A percentile compares a stretch with the other conserved stretches of the same genome.
These are phyloP conservation scores for Bimuria novae-zelandiae DNA, from an alignment of 2,329 filamentous ascomycete genomes.

Conservation along the genomic window DNA sequence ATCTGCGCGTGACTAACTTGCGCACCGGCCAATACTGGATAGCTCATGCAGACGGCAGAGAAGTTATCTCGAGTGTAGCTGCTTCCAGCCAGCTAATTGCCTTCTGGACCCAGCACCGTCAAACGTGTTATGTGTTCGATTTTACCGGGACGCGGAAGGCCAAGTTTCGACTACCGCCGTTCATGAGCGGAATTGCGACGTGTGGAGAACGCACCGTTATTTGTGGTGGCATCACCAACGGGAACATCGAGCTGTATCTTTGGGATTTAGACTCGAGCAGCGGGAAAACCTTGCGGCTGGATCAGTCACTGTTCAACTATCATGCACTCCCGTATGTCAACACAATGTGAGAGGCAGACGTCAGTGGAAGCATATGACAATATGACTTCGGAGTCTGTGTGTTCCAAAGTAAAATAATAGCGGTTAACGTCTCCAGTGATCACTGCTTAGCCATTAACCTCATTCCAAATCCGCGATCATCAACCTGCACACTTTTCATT, in stretches of 20 bases:
- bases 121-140: conserved; percentile 28
- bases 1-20: conserved; percentile 30
- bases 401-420: background rate
- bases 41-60: conserved; percentile 25
- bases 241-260: conserved; percentile 24
- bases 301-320: background rate
- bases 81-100: conserved; percentile 34
- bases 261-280: conserved; percentile 35
- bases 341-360: background rate
- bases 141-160: conserved; percentile 18
- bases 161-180: conserved; percentile 26
- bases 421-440: too few species aligned
- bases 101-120: conserved; percentile 16
- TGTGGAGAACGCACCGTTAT: conserved; percentile 30
- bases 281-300: conserved; percentile 11
- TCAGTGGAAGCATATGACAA: background rate
- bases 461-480: background rate
- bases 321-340: background rate
- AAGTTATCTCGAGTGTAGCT: conserved; percentile 17
- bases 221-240: conserved; percentile 18
- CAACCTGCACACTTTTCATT: conserved; percentile 1
- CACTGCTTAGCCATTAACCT: background rate
- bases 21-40: conserved; percentile 19
- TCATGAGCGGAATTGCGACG: conserved; percentile 10
- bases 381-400: background rate